A percentile compares a stretch with the other conserved stretches of the same genome.
Conservation (phyloP, 2,329 filamentous ascomycete species). For the Tothia fuscella region DNA sequence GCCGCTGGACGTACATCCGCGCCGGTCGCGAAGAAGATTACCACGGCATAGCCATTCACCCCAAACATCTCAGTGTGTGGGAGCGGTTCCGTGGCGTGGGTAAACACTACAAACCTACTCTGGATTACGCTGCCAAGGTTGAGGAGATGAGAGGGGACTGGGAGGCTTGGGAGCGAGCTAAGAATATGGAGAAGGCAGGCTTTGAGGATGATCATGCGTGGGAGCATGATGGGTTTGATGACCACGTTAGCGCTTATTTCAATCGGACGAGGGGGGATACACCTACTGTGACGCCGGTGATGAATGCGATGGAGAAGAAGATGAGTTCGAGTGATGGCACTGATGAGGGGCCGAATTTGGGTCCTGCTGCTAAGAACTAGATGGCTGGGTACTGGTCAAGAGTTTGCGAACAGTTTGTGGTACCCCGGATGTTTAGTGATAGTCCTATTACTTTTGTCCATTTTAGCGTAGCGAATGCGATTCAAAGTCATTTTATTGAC, state of each 20-base stretch:
- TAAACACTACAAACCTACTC: slow-evolving; percentile 71
- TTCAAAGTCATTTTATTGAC: no score
- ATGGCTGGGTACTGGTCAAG: no score
- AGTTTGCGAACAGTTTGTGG: neutral
- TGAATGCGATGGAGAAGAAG: slow-evolving; percentile 9
- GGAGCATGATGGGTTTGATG: slow-evolving; percentile 17
- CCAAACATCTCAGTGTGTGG: slow-evolving; percentile 77
- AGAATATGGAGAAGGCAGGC: slow-evolving; percentile 37
- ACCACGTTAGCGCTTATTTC: slow-evolving; percentile 8
- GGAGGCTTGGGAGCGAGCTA: slow-evolving; percentile 43
- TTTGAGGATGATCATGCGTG: slow-evolving; percentile 23
- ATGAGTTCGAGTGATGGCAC: neutral
- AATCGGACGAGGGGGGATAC: slow-evolving; percentile 2
- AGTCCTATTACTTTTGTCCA: no score
- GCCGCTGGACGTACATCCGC: slow-evolving; percentile 80
- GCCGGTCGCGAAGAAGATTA: slow-evolving; percentile 68
- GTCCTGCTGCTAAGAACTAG: neutral
- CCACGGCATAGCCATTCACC: slow-evolving; percentile 86
- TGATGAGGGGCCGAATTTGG: neutral
- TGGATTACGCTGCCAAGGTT: slow-evolving; percentile 75
- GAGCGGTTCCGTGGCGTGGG: slow-evolving; percentile 68
- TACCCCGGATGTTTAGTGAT: no score
- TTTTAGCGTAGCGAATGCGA: no score
- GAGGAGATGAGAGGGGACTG: slow-evolving; percentile 58
- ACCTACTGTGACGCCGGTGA: slow-evolving; percentile 5